Percentiles rank a stretch among this genome's conserved stretches.
Evolutionary conservation across 768 basidiomycete genomes (phyloP).

Genomic region (Naganishia vaughanmartiniae): DNA sequence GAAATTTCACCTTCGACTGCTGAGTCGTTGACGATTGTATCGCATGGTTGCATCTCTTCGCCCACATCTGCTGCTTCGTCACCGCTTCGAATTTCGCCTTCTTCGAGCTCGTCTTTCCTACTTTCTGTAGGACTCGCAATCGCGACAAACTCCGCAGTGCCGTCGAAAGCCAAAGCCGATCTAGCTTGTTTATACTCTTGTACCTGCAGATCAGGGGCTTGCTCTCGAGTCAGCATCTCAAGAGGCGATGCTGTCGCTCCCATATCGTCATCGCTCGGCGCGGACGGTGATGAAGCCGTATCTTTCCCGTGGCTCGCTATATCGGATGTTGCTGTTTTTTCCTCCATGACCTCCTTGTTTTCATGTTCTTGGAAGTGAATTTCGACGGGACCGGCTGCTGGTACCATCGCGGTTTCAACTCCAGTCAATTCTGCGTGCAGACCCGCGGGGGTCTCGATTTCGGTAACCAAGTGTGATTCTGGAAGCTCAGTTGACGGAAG

Average conservation of each 20-base stretch:
- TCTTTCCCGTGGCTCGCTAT: background rate
- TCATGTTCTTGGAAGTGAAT: background rate
- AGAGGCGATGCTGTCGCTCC: background rate
- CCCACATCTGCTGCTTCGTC: background rate
- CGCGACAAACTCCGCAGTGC: background rate
- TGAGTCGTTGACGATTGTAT: background rate
- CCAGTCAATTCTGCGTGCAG: background rate
- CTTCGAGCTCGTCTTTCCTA: slow-evolving; percentile 1
- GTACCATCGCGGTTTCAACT: background rate
- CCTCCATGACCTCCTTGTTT: background rate
- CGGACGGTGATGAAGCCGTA: background rate
- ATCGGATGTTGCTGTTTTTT: background rate
- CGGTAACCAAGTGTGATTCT: background rate
- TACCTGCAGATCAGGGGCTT: background rate
- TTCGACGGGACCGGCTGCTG: background rate
- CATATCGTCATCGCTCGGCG: background rate
- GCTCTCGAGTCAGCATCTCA: background rate
- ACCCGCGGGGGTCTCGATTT: background rate
- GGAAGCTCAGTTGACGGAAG: background rate
- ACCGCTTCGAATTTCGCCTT: slow-evolving; percentile 16
- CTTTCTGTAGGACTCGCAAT: background rate
- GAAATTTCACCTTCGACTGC: background rate
- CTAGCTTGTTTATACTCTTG: background rate
- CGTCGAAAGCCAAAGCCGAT: background rate
- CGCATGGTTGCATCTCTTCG: background rate